Evolutionary conservation across 352 stramenopile genomes (phyloP).

Genomic region (Pythium volutum): DNA sequence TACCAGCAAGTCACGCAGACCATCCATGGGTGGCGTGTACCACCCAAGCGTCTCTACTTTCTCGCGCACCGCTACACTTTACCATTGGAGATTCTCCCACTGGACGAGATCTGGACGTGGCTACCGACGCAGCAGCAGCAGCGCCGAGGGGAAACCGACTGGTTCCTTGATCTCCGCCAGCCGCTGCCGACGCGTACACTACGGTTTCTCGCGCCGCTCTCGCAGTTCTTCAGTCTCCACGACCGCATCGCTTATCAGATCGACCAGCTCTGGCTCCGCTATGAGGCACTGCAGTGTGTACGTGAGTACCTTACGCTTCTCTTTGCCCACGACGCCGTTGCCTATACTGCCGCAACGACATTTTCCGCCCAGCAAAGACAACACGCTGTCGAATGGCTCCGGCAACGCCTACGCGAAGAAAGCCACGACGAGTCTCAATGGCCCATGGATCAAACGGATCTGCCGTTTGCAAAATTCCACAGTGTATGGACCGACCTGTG

Average conservation of each 20-base stretch:
- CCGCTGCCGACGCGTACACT: constrained; percentile 35
- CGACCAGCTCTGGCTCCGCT: constrained; percentile 23
- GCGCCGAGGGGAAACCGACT: not conserved
- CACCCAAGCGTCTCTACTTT: constrained; percentile 24
- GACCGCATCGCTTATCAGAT: constrained; percentile 28
- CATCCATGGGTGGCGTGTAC: constrained; percentile 33
- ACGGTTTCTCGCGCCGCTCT: constrained; percentile 29
- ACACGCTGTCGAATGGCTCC: constrained; percentile 25
- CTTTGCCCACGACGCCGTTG: constrained; percentile 30
- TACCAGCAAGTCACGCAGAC: constrained; percentile 28
- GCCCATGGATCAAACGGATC: not conserved
- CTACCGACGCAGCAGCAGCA: constrained; percentile 7
- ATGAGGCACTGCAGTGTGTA: constrained; percentile 33
- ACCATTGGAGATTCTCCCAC: constrained; percentile 26
- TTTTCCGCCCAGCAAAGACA: constrained; percentile 32
- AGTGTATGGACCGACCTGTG: constrained; percentile 48
- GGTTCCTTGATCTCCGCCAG: constrained; percentile 32
- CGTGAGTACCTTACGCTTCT: constrained; percentile 40
- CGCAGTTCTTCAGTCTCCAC: constrained; percentile 31
- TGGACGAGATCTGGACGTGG: constrained; percentile 36
- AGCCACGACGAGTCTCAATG: constrained; percentile 21
- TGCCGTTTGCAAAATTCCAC: constrained; percentile 43
- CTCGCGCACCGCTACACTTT: constrained; percentile 31
- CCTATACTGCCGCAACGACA: constrained; percentile 20
- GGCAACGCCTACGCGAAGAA: not conserved